A percentile compares a stretch with the other conserved stretches of the same genome.
Evolutionary conservation across 768 basidiomycete species (phyloP).

Genomic region (Hemileccinum impolitum): DNA sequence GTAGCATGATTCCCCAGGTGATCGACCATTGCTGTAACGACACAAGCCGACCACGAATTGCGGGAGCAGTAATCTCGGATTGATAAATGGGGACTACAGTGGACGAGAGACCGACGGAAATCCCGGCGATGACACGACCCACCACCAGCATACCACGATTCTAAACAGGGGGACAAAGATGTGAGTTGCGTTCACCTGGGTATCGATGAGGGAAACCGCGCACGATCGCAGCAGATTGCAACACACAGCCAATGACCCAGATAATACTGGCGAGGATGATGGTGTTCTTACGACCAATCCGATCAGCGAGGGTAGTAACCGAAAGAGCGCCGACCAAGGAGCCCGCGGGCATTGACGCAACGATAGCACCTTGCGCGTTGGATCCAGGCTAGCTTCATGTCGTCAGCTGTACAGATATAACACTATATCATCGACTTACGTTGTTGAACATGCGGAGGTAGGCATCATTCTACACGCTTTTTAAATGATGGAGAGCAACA

Average conservation of each 20-base stretch:
- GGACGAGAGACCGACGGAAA: constrained; percentile 65
- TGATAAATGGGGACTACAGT: constrained; percentile 73
- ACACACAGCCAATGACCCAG: constrained; percentile 68
- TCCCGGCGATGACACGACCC: constrained; percentile 64
- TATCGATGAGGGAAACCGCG: constrained; percentile 8
- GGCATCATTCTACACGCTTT: constrained; percentile 22
- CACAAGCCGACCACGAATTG: constrained; percentile 72
- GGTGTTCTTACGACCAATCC: constrained; percentile 61
- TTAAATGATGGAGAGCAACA: background rate
- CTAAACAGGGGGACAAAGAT: constrained; percentile 25
- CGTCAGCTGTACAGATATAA: background rate
- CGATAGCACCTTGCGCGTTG: constrained; percentile 65
- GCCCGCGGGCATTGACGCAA: constrained; percentile 74
- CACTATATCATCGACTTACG: constrained; percentile 12
- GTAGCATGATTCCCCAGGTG: constrained; percentile 75
- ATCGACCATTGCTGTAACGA: constrained; percentile 80
- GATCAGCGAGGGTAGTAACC: constrained; percentile 62
- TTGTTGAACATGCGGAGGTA: constrained; percentile 25
- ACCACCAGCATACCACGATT: constrained; percentile 74
- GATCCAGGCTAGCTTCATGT: constrained; percentile 39
- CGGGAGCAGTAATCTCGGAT: constrained; percentile 68
- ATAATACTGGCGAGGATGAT: constrained; percentile 64
- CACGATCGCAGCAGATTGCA: constrained; percentile 62
- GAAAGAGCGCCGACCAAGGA: constrained; percentile 64
- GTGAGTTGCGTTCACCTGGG: background rate